These are phyloP conservation scores for Vitis hybrid DNA, from an alignment of 177 flowering plant genomes.

Conservation along the genomic window DNA sequence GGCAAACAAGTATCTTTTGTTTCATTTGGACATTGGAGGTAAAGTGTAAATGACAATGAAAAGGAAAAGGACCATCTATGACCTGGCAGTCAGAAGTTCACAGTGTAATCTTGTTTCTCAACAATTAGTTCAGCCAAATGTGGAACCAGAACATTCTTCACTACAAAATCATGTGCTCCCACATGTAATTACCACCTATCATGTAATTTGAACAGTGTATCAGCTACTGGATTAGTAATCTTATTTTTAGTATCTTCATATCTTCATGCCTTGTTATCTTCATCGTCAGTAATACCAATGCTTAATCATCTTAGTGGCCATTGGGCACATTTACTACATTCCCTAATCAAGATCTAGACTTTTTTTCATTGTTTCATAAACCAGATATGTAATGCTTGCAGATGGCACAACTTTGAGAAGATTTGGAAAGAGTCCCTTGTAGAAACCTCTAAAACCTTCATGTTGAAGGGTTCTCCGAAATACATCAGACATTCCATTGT, in stretches of 20 bases:
- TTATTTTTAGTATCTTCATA: conserved; percentile 16
- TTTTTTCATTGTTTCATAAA: conserved; percentile 89
- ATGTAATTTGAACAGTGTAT: conserved; percentile 26
- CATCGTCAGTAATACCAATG: conserved; percentile 22
- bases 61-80: conserved; percentile 7
- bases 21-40: neutral
- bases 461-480: conserved; percentile 62
- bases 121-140: conserved; percentile 16
- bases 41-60: no score
- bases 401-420: conserved; percentile 92
- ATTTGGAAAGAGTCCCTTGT: conserved; percentile 91
- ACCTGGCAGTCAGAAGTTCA: conserved; percentile 13
- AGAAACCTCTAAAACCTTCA: conserved; percentile 82
- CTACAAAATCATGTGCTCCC: conserved; percentile 26
- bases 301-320: conserved; percentile 24
- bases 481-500: conserved; percentile 81
- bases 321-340: conserved; percentile 9
- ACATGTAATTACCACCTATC: conserved; percentile 27
- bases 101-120: conserved; percentile 14
- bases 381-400: conserved; percentile 90
- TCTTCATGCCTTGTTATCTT: conserved; percentile 1
- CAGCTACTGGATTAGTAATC: conserved; percentile 25
- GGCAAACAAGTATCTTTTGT: neutral
- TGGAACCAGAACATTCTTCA: conserved; percentile 17
- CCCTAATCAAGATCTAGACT: conserved; percentile 60